phyloP scores from a whole-genome alignment of 176 grass and related monocot genomes.

The Pontederia paniculata region DNA sequence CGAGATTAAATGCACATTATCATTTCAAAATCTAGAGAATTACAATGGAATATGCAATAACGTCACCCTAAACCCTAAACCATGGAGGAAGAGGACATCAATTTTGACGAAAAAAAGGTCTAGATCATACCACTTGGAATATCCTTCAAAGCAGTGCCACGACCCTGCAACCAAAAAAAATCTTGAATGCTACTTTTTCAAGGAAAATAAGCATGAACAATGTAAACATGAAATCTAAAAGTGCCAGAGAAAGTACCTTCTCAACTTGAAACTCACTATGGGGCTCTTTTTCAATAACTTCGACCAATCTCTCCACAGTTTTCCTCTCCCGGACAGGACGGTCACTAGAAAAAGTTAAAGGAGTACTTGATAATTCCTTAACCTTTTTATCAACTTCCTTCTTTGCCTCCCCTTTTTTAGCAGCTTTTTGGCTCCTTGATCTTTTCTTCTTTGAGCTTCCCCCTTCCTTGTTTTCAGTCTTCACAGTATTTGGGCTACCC shows the following conservation, averaged over 20 bases:
- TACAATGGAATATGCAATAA: background rate
- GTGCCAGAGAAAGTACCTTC: conserved; percentile 46
- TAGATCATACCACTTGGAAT: conserved; percentile 61
- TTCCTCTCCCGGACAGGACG: conserved; percentile 95
- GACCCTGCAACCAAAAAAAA: conserved; percentile 52
- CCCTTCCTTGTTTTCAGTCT: conserved; percentile 32
- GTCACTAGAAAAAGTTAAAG: conserved; percentile 43
- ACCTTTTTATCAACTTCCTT: conserved; percentile 48
- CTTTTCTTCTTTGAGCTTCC: conserved; percentile 49
- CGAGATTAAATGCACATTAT: background rate
- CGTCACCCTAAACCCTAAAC: too few relatives aligned
- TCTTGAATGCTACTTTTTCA: conserved; percentile 16
- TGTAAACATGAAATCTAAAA: background rate
- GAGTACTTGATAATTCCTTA: conserved; percentile 33
- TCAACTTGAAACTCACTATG: conserved; percentile 63
- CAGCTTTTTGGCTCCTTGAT: conserved; percentile 32
- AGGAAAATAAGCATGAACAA: background rate
- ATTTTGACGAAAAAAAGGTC: background rate
- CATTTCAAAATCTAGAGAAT: too few relatives aligned
- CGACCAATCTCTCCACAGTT: conserved; percentile 92
- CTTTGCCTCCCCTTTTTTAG: conserved; percentile 45
- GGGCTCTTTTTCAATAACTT: conserved; percentile 96
- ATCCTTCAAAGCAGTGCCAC: conserved; percentile 87
- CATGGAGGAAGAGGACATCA: too few relatives aligned
- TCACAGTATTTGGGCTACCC: background rate